A percentile compares a stretch with the other conserved stretches of the same genome.
Evolutionary conservation across 1,284 basidiomycete genomes (phyloP).

Genomic region (Cryptococcus floricola): DNA sequence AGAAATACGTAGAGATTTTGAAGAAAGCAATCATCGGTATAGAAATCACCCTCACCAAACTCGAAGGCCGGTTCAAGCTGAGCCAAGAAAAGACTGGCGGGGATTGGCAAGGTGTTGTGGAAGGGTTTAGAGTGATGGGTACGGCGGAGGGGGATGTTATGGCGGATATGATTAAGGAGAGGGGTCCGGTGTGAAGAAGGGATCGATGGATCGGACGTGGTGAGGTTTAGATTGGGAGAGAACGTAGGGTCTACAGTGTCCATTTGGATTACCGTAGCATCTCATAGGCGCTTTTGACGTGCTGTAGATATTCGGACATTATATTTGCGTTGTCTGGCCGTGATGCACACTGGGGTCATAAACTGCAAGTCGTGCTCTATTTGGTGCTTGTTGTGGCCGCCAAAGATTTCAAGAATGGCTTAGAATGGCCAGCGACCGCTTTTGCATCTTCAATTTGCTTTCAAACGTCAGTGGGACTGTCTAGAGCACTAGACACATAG

Average conservation of each 20-base stretch:
- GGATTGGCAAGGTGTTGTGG: conserved; percentile 47
- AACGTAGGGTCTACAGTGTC: no score
- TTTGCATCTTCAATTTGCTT: no score
- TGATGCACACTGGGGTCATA: no score
- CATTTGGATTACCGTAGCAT: conserved; percentile 57
- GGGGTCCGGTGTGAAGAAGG: conserved; percentile 10
- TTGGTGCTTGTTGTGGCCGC: no score
- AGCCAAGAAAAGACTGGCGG: conserved; percentile 44
- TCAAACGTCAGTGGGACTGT: no score
- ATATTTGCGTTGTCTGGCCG: no score
- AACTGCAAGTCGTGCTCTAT: no score
- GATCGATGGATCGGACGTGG: no score
- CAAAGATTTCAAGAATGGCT: no score
- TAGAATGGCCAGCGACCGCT: no score
- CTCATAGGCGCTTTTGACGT: conserved; percentile 56
- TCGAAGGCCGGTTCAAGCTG: conserved; percentile 51
- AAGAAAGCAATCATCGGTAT: conserved; percentile 50
- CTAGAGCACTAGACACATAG: neutral
- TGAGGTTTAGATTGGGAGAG: no score
- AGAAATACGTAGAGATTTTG: conserved; percentile 43
- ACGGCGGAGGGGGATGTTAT: conserved; percentile 33
- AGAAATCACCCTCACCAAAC: conserved; percentile 44
- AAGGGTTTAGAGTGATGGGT: conserved; percentile 39
- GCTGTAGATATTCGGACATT: neutral
- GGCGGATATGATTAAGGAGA: conserved; percentile 35